Percentiles rank a stretch among this genome's conserved stretches.
Evolutionary conservation across 345 rosid genomes (phyloP).

Genomic region (Bretschneidera sinensis): DNA sequence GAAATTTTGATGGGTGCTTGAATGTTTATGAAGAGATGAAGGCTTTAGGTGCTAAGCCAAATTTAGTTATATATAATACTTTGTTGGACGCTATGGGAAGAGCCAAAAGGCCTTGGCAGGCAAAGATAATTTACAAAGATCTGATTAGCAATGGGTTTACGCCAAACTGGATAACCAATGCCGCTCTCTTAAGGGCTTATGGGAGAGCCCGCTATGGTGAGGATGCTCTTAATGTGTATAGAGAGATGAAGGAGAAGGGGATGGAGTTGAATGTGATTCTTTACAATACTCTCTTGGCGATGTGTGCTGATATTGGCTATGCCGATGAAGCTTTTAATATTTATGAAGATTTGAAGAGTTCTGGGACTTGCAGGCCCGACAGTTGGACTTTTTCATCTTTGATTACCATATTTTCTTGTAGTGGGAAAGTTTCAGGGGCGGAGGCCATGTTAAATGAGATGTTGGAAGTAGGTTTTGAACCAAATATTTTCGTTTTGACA

Average conservation of each 20-base stretch:
- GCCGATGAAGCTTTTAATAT: constrained; percentile 62
- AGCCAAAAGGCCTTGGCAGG: constrained; percentile 97
- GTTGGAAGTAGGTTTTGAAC: constrained; percentile 76
- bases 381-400: constrained; percentile 93
- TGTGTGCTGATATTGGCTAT: constrained; percentile 86
- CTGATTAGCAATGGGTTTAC: constrained; percentile 55
- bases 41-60: constrained; percentile 71
- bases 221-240: constrained; percentile 61
- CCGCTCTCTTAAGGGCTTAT: constrained; percentile 73
- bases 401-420: constrained; percentile 70
- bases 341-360: constrained; percentile 65
- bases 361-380: constrained; percentile 59
- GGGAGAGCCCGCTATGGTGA: constrained; percentile 75
- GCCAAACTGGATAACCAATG: constrained; percentile 62
- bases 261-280: constrained; percentile 52
- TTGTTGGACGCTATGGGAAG: constrained; percentile 87
- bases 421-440: constrained; percentile 72
- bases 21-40: constrained; percentile 94
- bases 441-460: constrained; percentile 69
- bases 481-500: constrained; percentile 81
- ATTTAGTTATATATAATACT: constrained; percentile 58
- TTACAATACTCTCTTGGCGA: constrained; percentile 75
- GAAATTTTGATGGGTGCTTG: constrained; percentile 87
- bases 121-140: constrained; percentile 59
- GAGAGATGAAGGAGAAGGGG: constrained; percentile 79